phyloP scores from a whole-genome alignment of 106 monocot species.

The Vanilla planifolia region DNA sequence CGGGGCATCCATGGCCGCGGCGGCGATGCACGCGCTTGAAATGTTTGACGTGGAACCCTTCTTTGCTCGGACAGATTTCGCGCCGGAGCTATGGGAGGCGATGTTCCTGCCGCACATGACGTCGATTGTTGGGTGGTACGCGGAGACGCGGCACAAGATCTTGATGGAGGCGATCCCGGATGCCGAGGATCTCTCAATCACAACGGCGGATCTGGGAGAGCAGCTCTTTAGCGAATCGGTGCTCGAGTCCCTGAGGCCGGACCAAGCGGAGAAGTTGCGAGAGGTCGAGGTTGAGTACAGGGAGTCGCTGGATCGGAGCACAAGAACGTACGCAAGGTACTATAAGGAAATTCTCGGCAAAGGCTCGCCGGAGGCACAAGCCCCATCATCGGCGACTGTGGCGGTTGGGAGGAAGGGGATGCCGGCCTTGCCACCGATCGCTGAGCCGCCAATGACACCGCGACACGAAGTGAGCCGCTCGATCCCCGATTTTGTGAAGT shows the following conservation, averaged over 20 bases:
- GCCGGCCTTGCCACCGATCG: constrained; percentile 32
- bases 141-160: constrained; percentile 25
- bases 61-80: constrained; percentile 43
- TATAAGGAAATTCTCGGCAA: constrained; percentile 27
- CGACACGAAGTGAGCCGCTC: constrained; percentile 27
- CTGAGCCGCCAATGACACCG: constrained; percentile 37
- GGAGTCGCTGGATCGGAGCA: constrained; percentile 32
- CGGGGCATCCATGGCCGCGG: background rate
- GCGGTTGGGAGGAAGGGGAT: constrained; percentile 15
- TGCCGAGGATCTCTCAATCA: constrained; percentile 24
- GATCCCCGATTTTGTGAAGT: constrained; percentile 48
- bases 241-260: constrained; percentile 25
- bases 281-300: constrained; percentile 33
- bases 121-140: constrained; percentile 42
- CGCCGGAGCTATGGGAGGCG: constrained; percentile 43
- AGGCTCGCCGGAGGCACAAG: constrained; percentile 3
- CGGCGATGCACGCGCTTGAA: constrained; percentile 17
- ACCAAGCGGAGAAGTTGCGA: constrained; percentile 32
- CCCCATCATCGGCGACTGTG: background rate
- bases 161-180: constrained; percentile 34
- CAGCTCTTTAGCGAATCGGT: constrained; percentile 36
- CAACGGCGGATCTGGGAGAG: constrained; percentile 19
- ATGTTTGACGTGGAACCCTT: constrained; percentile 46
- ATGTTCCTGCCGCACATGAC: constrained; percentile 60
- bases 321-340: constrained; percentile 36